Percentiles rank a stretch among this genome's conserved stretches.
Evolutionary conservation across 2,329 filamentous ascomycete genomes (phyloP).

Genomic region (Sporothrix schenckii): DNA sequence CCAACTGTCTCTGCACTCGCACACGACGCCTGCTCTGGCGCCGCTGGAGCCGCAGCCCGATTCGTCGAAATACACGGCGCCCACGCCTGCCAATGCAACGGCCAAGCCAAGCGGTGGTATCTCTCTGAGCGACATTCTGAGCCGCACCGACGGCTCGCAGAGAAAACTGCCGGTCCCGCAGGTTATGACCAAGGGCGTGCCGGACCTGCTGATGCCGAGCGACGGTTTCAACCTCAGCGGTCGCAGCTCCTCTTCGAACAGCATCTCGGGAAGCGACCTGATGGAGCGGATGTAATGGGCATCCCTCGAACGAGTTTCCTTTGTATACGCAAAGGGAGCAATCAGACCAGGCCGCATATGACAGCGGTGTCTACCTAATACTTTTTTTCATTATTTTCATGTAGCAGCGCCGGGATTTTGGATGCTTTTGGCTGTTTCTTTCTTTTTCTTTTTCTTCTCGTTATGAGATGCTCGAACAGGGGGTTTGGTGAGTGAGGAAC

Average conservation of each 20-base stretch:
- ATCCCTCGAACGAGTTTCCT: not conserved
- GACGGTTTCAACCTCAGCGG: constrained; percentile 71
- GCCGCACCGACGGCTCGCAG: constrained; percentile 80
- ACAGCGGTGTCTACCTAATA: constrained; percentile 19
- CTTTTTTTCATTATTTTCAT: not conserved
- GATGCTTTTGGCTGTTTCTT: not conserved
- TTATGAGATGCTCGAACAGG: constrained; percentile 18
- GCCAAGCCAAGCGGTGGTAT: constrained; percentile 64
- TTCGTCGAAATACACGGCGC: constrained; percentile 44
- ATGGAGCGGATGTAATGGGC: constrained; percentile 39
- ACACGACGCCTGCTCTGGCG: constrained; percentile 59
- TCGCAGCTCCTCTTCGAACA: constrained; percentile 75
- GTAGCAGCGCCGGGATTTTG: constrained; percentile 5
- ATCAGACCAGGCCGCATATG: not conserved
- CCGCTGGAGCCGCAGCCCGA: constrained; percentile 63
- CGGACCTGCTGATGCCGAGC: constrained; percentile 74
- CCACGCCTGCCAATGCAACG: constrained; percentile 58
- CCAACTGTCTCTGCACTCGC: constrained; percentile 55
- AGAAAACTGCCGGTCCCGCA: constrained; percentile 89
- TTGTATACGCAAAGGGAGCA: constrained; percentile 2
- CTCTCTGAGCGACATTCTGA: constrained; percentile 90
- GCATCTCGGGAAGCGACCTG: constrained; percentile 72
- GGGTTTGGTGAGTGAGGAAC: too few relatives aligned
- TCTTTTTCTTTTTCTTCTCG: not conserved
- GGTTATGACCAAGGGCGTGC: constrained; percentile 77